Evolutionary conservation across 768 basidiomycete species (phyloP).

Genomic region (Cytidiella melzeri): DNA sequence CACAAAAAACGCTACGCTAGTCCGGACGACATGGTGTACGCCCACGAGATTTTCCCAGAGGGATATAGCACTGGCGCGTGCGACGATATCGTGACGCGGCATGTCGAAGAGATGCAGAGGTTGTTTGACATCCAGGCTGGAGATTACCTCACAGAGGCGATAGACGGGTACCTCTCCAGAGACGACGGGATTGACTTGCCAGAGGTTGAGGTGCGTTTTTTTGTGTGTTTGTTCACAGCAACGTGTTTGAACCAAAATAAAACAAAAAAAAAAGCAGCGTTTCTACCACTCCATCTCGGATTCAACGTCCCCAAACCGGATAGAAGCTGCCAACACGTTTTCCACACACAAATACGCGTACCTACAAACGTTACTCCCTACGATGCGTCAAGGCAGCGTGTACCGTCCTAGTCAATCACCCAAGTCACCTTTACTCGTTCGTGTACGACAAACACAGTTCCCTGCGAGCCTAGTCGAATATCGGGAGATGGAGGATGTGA

Average conservation of each 20-base stretch:
- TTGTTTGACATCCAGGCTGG: conserved; percentile 18
- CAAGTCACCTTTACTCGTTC: too few relatives aligned
- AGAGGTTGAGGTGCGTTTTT: conserved; percentile 10
- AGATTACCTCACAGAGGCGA: conserved; percentile 17
- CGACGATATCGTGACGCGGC: conserved; percentile 13
- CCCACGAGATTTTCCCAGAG: conserved; percentile 12
- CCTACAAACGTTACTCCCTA: conserved; percentile 19
- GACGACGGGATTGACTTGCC: conserved; percentile 8
- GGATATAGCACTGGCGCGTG: conserved; percentile 13
- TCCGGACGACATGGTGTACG: too few relatives aligned
- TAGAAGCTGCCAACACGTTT: too few relatives aligned
- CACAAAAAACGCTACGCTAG: too few relatives aligned
- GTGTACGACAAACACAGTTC: conserved; percentile 28
- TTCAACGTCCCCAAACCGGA: too few relatives aligned
- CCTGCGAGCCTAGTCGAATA: conserved; percentile 26
- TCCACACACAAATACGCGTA: conserved; percentile 25
- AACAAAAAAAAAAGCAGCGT: too few relatives aligned
- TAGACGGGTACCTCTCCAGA: conserved; percentile 14
- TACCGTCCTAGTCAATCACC: background rate
- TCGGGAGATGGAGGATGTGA: conserved; percentile 28
- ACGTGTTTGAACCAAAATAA: too few relatives aligned
- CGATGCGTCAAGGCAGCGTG: conserved; percentile 10
- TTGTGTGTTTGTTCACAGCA: too few relatives aligned
- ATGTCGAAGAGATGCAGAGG: conserved; percentile 15
- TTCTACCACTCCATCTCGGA: too few relatives aligned